Percentiles rank a stretch among this genome's conserved stretches.
Evolutionary conservation across 1,139 yeast genomes (phyloP).

Genomic region (Torulaspora pretoriensis): DNA sequence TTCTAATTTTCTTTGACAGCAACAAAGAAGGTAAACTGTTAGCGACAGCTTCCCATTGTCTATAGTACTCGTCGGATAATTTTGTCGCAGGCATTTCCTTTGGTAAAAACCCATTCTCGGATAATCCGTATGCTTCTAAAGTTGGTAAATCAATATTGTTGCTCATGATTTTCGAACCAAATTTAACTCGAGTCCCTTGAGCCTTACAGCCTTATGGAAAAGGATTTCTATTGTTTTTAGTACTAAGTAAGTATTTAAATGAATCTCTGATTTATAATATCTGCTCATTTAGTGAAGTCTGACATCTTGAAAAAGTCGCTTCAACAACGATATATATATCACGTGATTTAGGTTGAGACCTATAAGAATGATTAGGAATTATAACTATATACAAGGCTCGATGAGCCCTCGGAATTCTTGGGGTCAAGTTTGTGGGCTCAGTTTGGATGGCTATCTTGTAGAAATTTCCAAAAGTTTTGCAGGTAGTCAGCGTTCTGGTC

Average conservation of each 20-base stretch:
- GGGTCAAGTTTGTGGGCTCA: not conserved
- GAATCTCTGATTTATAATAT: no score
- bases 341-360: no score
- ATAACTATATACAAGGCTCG: not conserved
- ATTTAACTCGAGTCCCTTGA: not conserved
- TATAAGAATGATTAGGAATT: not conserved
- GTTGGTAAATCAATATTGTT: slow-evolving; percentile 38
- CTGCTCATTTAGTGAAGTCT: no score
- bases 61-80: slow-evolving; percentile 59
- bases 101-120: slow-evolving; percentile 75
- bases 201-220: no score
- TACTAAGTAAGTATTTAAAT: no score
- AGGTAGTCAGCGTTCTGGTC: slow-evolving; percentile 33
- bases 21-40: slow-evolving; percentile 67
- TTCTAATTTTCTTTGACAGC: slow-evolving; percentile 58
- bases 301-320: no score
- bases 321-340: no score
- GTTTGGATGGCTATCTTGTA: not conserved
- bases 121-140: slow-evolving; percentile 64
- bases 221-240: no score
- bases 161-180: slow-evolving; percentile 10
- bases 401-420: not conserved
- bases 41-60: slow-evolving; percentile 74
- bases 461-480: slow-evolving; percentile 21
- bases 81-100: slow-evolving; percentile 54